Conservation (phyloP, 441 rosid species). For the Breynia disticha region DNA sequence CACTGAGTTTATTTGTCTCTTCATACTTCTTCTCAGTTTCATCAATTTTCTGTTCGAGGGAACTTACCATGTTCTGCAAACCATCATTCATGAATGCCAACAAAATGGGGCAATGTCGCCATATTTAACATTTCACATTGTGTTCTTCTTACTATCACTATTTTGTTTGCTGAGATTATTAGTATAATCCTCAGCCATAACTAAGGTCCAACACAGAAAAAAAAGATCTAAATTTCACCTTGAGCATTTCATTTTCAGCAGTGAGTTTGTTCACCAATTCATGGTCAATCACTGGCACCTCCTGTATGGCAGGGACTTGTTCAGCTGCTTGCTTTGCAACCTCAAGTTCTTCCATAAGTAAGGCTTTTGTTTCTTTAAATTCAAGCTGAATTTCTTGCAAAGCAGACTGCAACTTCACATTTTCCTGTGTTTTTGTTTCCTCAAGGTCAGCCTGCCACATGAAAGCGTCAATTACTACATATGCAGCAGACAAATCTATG, state of each 20-base stretch:
- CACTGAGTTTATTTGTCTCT: slow-evolving; percentile 69
- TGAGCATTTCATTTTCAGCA: slow-evolving; percentile 75
- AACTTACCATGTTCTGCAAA: slow-evolving; percentile 57
- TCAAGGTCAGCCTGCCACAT: slow-evolving; percentile 47
- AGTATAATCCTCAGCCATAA: neutral
- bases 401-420: slow-evolving; percentile 54
- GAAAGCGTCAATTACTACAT: neutral
- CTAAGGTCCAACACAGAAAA: slow-evolving; percentile 8
- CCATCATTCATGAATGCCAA: slow-evolving; percentile 4
- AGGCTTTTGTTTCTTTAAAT: slow-evolving; percentile 35
- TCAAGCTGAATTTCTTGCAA: slow-evolving; percentile 55
- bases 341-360: slow-evolving; percentile 32
- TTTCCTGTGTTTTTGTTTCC: slow-evolving; percentile 68
- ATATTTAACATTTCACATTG: neutral
- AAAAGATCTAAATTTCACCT: slow-evolving; percentile 41
- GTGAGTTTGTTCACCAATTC: slow-evolving; percentile 52
- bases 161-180: neutral
- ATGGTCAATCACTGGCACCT: slow-evolving; percentile 44
- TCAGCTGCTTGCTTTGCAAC: slow-evolving; percentile 31
- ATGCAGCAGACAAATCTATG: neutral
- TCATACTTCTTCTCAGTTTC: slow-evolving; percentile 76
- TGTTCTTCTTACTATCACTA: neutral
- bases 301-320: slow-evolving; percentile 16
- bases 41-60: slow-evolving; percentile 72
- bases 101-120: neutral